Evolutionary conservation across 1,284 basidiomycete genomes (phyloP).

Genomic region (Fomitiporia mediterranea): DNA sequence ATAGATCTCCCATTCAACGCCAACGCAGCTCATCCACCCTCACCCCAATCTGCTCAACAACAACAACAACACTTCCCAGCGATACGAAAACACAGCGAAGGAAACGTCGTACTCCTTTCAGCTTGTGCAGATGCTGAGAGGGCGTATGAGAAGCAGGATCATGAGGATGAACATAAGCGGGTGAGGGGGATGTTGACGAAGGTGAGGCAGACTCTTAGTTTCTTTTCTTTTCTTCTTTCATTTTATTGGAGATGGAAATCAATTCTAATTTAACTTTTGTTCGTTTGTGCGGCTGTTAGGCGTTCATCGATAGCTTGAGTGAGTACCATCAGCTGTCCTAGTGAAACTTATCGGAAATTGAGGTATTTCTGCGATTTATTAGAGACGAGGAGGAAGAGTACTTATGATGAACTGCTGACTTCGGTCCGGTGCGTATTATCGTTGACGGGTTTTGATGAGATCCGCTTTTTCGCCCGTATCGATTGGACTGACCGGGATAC

Average conservation of each 20-base stretch:
- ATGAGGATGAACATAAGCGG: not conserved
- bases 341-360: not conserved
- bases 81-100: constrained; percentile 12
- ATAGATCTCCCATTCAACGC: constrained; percentile 9
- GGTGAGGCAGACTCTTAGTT: too few relatives aligned
- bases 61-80: constrained; percentile 1
- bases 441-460: not conserved
- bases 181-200: constrained; percentile 16
- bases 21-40: too few relatives aligned
- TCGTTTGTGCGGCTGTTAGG: not conserved
- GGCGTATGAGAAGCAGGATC: constrained; percentile 10
- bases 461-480: not conserved
- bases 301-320: constrained; percentile 17
- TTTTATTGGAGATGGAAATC: not conserved
- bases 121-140: constrained; percentile 14
- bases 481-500: not conserved
- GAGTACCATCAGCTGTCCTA: not conserved
- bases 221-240: too few relatives aligned
- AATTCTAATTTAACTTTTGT: not conserved
- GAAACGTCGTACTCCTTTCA: constrained; percentile 15
- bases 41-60: not conserved
- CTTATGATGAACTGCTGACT: constrained; percentile 14
- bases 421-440: constrained; percentile 8
- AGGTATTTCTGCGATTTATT: not conserved
- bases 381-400: constrained; percentile 10